Base-by-base conservation (phyloP, 805 yeast species). In the Alloascoidea africana region DNA sequence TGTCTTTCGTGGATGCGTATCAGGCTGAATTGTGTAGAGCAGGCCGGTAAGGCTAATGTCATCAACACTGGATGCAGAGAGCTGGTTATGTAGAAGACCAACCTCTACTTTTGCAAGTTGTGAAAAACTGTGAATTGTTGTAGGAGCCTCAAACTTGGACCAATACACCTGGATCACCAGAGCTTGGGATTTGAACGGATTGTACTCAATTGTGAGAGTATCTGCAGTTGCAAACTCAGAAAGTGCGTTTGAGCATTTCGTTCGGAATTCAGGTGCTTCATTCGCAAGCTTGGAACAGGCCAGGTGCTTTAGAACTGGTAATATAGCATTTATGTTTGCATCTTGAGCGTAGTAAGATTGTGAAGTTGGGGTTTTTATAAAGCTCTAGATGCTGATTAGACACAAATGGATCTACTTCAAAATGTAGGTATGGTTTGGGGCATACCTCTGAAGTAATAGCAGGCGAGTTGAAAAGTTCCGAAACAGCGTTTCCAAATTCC, bases 121-220 rank as follows among this genome's bases (percentile, higher is more conserved):
- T n/a, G n/a, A n/a, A n/a, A n/a, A n/a, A n/a, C n/a, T n/a, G n/a
- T n/a, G n/a, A n/a, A n/a, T n/a, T n/a, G n/a, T n/a, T n/a, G n/a
- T n/a, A n/a, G n/a, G n/a, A n/a, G n/a, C n/a, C n/a, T n/a, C n/a
- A n/a, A n/a, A n/a, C 17, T 33, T 35, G 13, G 14, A 16, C 41
- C 44, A 37, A 33, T 42, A 54, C 5, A 43, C 46, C 34, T 54
- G 58, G 4, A 45, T 34, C 2, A 46, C 42, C 16, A 47, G 36
- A 17, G 46, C 52, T n/a, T n/a, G n/a, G n/a, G n/a, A n/a, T n/a
- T n/a, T n/a, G n/a, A n/a, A n/a, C n/a, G n/a, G n/a, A n/a, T n/a
- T n/a, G n/a, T n/a, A n/a, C n/a, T n/a, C n/a, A n/a, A 11, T 34
- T 39, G 6, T 38, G 32, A 14, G 16, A 6, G 37, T 39, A 46